These are phyloP conservation scores for Botrytis pseudocinerea DNA, from an alignment of 2,329 filamentous ascomycete genomes.

Conservation along the genomic window DNA sequence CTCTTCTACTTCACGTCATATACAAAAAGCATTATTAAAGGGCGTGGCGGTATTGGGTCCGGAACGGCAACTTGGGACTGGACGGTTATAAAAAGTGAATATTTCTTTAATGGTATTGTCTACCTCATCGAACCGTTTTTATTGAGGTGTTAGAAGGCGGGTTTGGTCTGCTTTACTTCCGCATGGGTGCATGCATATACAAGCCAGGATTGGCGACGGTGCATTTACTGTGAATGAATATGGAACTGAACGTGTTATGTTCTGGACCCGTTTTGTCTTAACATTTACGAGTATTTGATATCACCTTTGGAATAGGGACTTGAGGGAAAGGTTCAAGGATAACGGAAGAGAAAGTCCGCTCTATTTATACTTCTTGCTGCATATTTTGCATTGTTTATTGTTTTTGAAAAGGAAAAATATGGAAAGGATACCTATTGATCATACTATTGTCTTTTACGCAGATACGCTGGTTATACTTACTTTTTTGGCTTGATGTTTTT, in stretches of 20 bases:
- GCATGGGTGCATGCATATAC: constrained; percentile 21
- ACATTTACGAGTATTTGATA: constrained; percentile 1
- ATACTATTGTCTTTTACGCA: constrained; percentile 19
- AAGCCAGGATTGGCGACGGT: constrained; percentile 17
- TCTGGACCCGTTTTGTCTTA: constrained; percentile 1
- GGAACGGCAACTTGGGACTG: constrained; percentile 18
- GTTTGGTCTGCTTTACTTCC: constrained; percentile 12
- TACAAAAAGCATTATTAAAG: constrained; percentile 24
- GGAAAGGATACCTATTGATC: constrained; percentile 22
- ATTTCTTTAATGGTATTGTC: constrained; percentile 15
- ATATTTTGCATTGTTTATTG: constrained; percentile 11
- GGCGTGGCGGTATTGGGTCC: constrained; percentile 20
- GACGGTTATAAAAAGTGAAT: constrained; percentile 20
- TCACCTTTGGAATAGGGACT: constrained; percentile 1
- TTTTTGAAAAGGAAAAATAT: constrained; percentile 1
- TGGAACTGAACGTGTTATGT: not conserved
- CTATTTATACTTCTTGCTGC: constrained; percentile 17
- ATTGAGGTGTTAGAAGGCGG: constrained; percentile 17
- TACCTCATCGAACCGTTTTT: not conserved
- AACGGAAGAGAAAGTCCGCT: constrained; percentile 9
- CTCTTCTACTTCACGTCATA: constrained; percentile 21
- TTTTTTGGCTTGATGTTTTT: constrained; percentile 21
- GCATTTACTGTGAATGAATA: constrained; percentile 11
- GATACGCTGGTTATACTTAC: constrained; percentile 20
- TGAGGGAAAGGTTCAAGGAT: not conserved